phyloP scores from a whole-genome alignment of 2,329 filamentous ascomycete genomes.

The Diaporthe aspalathi region DNA sequence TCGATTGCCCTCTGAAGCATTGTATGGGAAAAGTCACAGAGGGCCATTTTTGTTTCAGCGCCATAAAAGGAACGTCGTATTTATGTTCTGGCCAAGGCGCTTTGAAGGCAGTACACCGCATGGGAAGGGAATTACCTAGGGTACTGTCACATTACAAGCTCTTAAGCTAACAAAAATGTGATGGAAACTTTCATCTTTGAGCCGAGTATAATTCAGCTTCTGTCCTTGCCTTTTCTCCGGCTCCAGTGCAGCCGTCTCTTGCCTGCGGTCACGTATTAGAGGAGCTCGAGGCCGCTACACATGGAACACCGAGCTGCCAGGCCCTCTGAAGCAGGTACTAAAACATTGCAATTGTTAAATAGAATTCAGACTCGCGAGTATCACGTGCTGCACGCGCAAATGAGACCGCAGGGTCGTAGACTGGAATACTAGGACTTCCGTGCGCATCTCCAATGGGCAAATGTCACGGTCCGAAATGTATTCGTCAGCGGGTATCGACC shows the following conservation, averaged over 20 bases:
- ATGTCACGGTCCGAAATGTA: background rate
- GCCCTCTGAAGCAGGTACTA: background rate
- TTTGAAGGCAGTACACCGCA: background rate
- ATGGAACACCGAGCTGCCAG: background rate
- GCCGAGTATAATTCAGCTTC: background rate
- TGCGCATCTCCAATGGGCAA: background rate
- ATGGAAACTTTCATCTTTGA: background rate
- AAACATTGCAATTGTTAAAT: background rate
- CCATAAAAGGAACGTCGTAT: background rate
- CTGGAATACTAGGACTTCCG: too few species aligned
- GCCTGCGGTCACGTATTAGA: background rate
- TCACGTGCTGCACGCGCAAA: too few species aligned
- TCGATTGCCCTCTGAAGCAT: background rate
- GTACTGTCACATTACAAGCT: background rate
- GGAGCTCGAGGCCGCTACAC: background rate
- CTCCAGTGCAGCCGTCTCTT: too few species aligned
- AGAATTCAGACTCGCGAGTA: background rate
- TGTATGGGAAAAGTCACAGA: background rate
- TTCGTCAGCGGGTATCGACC: constrained; percentile 6
- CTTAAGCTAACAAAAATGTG: too few species aligned
- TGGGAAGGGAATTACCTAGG: background rate
- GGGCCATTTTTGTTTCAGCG: background rate
- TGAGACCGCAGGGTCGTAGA: too few species aligned
- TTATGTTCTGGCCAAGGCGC: background rate
- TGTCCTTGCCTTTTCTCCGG: too few species aligned